Base-by-base conservation (phyloP, 441 rosid genomes). In the Mallotus repandus region DNA sequence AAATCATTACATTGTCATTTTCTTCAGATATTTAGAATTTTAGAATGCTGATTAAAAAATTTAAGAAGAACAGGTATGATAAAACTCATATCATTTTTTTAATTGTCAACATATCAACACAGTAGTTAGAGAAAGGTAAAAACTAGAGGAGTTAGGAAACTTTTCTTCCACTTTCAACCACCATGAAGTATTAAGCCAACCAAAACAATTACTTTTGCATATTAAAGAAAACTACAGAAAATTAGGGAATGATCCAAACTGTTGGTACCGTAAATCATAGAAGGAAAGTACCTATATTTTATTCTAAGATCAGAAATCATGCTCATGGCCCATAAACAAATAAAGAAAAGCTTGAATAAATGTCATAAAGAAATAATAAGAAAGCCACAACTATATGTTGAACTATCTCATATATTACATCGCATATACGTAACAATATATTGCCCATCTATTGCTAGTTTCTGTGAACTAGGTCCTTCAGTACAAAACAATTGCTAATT, bases 61-160 rank as follows among this genome's bases (percentile, higher is more conserved):
- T 45, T 45, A 45, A 45, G 45, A 32, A 19, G 45, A 61, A 19
- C 9, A 64, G 0, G 2, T 5, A 64, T 9, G 10, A 2, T 15
- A 38, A 13, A 60, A 15, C 25, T 59, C 16, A 25, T 25, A 2
- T 16, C 38, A 9, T 59, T 35, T 38, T 50, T 29, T 62, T 41
- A 53, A 4, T 66, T 29, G 15, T 48, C 49, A 32, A 48, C 64
- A 19, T 19, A 74, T 73, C 21, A 67, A 75, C 67, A 21, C 54
- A 25, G 41, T 67, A 53, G 66, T 70, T n/a, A 77, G 71, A 77
- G 73, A 43, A 43, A 58, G 63, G 21, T 70, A 29, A n/a, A 52
- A 62, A 59, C 21, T 29, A 54, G 72, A 55, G 22, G 29, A n/a
- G 46, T 32, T 5, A 9, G 13, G 50, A 41, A 32, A 9, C 19